Evolutionary conservation across 768 basidiomycete species (phyloP), one percentile per base, ranked within the genome.

Genomic region (Obba rivulosa): DNA sequence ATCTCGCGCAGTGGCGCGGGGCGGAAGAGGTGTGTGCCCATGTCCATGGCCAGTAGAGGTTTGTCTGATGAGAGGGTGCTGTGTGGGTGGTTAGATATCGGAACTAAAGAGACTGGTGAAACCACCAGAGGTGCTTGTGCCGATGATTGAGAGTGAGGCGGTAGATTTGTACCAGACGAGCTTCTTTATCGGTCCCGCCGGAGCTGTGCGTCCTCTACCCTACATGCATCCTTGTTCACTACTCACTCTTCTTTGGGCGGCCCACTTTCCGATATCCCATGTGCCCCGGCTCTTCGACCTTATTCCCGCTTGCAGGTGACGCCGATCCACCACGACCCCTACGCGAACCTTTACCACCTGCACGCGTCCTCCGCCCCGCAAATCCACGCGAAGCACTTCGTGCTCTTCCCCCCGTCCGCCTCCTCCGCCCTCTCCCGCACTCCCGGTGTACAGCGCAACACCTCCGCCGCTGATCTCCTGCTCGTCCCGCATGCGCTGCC

Each of bases 291-390:
- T 37, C 2, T 39, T 9, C 24, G 25, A 40, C n/a, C n/a, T n/a
- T n/a, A n/a, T n/a, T n/a, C n/a, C n/a, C n/a, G n/a, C n/a, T n/a
- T n/a, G n/a, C 25, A 62, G 61, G 46, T 62, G 13, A 59, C 54
- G 1, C 56, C 60, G 16, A 41, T 62, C 20, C 61, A 62, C 25
- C 46, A 53, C 45, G 61, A 62, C 46, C 53, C 58, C 23, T 62
- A 62, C 54, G 47, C 45, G 45, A 62, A 62, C 51, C 43, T 58
- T 0, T 59, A 55, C 53, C 50, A 52, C 36, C 47, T 62, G 8
- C 43, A 52, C 23, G 56, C 60, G 17, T 52, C 57, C 4, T 56
- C 60, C 4, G 47, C 47, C 13, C 51, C 56, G 3, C 1, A 16
- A 13, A 34, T 23, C 11, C 51, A 54, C 43, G 60, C 48, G 4